phyloP scores from a whole-genome alignment of 805 yeast genomes.

The Ogataea trehalophila region DNA sequence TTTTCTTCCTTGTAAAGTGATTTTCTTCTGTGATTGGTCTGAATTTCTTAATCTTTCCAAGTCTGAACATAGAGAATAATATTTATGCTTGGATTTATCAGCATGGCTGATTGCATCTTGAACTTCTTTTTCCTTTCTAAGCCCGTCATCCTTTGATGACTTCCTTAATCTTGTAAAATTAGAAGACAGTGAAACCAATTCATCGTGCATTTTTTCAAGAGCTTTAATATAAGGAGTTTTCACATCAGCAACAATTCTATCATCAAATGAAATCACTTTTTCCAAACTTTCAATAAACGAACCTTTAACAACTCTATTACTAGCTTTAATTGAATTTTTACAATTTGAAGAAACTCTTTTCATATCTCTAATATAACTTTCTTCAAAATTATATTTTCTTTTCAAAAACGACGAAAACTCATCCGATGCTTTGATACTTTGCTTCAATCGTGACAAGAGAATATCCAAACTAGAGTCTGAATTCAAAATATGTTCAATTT shows the following conservation, averaged over 20 bases:
- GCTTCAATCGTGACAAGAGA: conserved; percentile 68
- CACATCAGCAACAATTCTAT: conserved; percentile 58
- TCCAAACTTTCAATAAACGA: conserved; percentile 66
- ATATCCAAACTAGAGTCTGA: conserved; percentile 78
- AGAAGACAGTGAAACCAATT: conserved; percentile 63
- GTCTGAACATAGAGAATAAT: conserved; percentile 78
- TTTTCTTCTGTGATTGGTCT: conserved; percentile 81
- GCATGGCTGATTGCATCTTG: conserved; percentile 76
- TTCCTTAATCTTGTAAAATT: conserved; percentile 74
- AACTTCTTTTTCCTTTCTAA: conserved; percentile 78
- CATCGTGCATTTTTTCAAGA: conserved; percentile 80
- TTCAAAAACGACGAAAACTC: conserved; percentile 77
- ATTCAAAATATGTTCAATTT: conserved; percentile 46
- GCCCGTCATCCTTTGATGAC: conserved; percentile 73
- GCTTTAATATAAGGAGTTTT: conserved; percentile 75
- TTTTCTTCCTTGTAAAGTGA: conserved; percentile 73
- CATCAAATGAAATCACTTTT: conserved; percentile 71
- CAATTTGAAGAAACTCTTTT: conserved; percentile 60
- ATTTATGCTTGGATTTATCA: conserved; percentile 80
- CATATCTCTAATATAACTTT: conserved; percentile 70
- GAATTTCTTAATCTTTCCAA: conserved; percentile 70
- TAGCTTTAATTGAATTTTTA: conserved; percentile 26
- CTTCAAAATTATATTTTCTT: conserved; percentile 73
- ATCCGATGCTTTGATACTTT: conserved; percentile 74
- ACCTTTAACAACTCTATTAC: conserved; percentile 34